Base-by-base conservation (phyloP, 305 asterid species). In the Solanum hybrid region DNA sequence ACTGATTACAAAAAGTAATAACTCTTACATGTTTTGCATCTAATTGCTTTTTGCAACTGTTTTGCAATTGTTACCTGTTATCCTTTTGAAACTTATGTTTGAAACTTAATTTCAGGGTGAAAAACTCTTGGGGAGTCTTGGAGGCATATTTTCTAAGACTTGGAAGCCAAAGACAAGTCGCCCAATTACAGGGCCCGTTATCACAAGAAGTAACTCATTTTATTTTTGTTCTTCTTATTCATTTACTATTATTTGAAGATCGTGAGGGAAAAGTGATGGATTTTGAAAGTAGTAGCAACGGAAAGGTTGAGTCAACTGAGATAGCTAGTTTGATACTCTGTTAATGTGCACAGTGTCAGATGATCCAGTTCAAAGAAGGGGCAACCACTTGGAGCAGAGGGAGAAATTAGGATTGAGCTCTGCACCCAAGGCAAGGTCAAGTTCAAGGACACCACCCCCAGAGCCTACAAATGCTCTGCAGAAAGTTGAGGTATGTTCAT, bases 71-170 rank as follows among this genome's bases (percentile, higher is more conserved):
- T 84, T 84, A 6, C 39, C 34, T 84, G 88, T 31, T 85, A 57
- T 85, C 68, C 77, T 57, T 20, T 12, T 33, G 89, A 68, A 85
- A 75, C 89, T 92, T 73, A 86, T 51, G 85, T 89, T 91, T 77
- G 68, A 80, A 78, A 15, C 57, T 87, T 91, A 75, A 36, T 92
- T 92, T 91, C 91, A 97, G 99, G 99, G 99, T 76, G 99, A 97
- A 94, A 97, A 96, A 91, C 96, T 97, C 88, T 92, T 97, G 95
- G 98, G 99, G 90, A 97, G 93, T 93, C 98, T 97, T 90, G 99
- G 99, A 89, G 99, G 99, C 83, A 91, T 97, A 24, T 96, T 97
- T 93, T 95, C 98, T 72, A 96, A 89, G 93, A 96, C 97, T 88
- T 97, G 99, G 99, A 97, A 94, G 95, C 99, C 99, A 90, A 95